Evolutionary conservation across 2,329 filamentous ascomycete species (phyloP), one percentile per base, ranked within the genome.

Genomic region (Arachnomyces sp.): DNA sequence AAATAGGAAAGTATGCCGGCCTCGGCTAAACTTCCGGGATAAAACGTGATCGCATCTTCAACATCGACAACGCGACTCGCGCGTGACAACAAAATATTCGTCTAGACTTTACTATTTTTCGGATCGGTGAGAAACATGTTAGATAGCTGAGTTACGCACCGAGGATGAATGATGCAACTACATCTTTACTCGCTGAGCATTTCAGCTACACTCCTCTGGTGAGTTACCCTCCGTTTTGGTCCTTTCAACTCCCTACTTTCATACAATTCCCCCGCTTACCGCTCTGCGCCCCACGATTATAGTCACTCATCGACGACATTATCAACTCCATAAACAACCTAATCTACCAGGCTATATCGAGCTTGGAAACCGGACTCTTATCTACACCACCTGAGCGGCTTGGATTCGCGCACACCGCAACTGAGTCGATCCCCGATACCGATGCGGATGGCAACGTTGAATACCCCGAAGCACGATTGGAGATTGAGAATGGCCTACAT

Each of bases 291-390:
- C n/a, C 15, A 13, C 21, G 30, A 17, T 18, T 32, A 17, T 55
- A 95, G 89, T 85, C 85, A 45, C 78, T 98, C 31, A 84, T 98
- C 57, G 92, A 98, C 77, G 90, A 96, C 67, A 89, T 96, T 53
- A 95, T 96, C 69, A 95, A 96, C 71, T 85, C 84, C 40, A 80
- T 95, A 63, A 98, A 96, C 69, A 86, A 90, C 56, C 78, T 95
- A 54, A 84, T 92, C 55, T 92, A 94, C 65, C 84, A 84, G 61
- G 89, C 87, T 39, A 81, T 95, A 55, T 86, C 86, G 55, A 86
- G 84, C 45, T 80, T 96, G 49, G 92, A 96, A 64, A 78, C 80
- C 40, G 86, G 86, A 1, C 79, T 98, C 14, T 72, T 86, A 36
- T 75, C 75, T 37, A 82, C 84, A 2, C 78, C 84, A 1, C 84